These are phyloP conservation scores for Hypsizygus marmoreus DNA, from an alignment of 768 basidiomycete species.

Conservation along the genomic window DNA sequence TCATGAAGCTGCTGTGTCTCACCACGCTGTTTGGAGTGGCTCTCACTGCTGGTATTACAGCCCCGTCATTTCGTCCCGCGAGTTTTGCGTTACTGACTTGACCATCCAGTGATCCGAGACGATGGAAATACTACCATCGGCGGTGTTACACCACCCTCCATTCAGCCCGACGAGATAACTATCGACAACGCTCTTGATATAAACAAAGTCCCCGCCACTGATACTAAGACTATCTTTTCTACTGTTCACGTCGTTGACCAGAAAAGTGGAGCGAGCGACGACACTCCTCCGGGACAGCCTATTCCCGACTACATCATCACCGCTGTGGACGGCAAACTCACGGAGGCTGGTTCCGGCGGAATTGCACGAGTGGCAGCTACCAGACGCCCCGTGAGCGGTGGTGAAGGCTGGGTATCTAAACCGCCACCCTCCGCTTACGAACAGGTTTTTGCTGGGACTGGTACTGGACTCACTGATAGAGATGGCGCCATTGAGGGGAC, in stretches of 20 bases:
- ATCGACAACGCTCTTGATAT: too few species aligned
- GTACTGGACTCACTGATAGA: slow-evolving; percentile 35
- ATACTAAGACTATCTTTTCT: slow-evolving; percentile 27
- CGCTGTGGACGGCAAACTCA: slow-evolving; percentile 43
- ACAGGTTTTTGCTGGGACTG: slow-evolving; percentile 39
- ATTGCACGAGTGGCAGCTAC: slow-evolving; percentile 11
- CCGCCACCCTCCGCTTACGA: slow-evolving; percentile 32
- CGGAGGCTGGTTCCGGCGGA: slow-evolving; percentile 22
- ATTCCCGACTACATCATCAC: slow-evolving; percentile 37
- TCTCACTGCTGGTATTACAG: too few species aligned
- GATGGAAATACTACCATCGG: too few species aligned
- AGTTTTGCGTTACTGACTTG: too few species aligned
- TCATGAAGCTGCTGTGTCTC: too few species aligned
- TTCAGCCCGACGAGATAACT: too few species aligned
- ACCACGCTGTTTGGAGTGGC: too few species aligned
- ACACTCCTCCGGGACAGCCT: slow-evolving; percentile 32
- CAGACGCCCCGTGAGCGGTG: slow-evolving; percentile 14
- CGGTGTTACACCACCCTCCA: too few species aligned
- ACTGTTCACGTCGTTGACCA: slow-evolving; percentile 38
- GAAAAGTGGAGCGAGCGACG: slow-evolving; percentile 32
- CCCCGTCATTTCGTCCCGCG: too few species aligned
- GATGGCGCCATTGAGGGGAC: slow-evolving; percentile 47
- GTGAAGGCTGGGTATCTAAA: slow-evolving; percentile 8
- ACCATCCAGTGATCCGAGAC: too few species aligned
- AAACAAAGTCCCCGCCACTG: slow-evolving; percentile 10